These are phyloP conservation scores for Hypoxylon trugodes DNA, from an alignment of 495 filamentous ascomycete species.

Conservation along the genomic window DNA sequence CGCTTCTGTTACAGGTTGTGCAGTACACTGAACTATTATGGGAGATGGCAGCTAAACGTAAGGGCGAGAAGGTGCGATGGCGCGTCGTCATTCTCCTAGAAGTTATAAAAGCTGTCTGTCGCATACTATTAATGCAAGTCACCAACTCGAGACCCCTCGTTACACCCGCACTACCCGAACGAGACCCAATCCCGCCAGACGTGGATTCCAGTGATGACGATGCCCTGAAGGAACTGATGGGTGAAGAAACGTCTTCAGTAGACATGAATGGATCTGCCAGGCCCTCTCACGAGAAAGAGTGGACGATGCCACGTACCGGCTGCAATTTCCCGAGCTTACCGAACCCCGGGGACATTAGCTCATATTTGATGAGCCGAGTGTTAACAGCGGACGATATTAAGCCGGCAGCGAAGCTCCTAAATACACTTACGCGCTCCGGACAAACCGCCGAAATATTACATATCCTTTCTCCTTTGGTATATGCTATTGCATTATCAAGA, in stretches of 20 bases:
- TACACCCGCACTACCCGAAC: conserved; percentile 83
- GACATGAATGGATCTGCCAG: conserved; percentile 33
- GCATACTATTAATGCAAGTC: conserved; percentile 80
- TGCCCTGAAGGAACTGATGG: conserved; percentile 43
- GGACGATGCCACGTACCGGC: conserved; percentile 96
- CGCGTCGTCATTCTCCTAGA: conserved; percentile 89
- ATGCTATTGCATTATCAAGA: conserved; percentile 83
- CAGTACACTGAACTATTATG: conserved; percentile 91
- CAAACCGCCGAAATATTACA: conserved; percentile 88
- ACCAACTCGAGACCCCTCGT: conserved; percentile 87
- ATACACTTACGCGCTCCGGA: conserved; percentile 73
- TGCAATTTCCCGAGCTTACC: conserved; percentile 83
- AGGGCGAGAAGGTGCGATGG: conserved; percentile 86
- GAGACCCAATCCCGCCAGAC: conserved; percentile 73
- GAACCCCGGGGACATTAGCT: conserved; percentile 77
- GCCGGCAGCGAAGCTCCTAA: conserved; percentile 81
- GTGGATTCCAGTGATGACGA: conserved; percentile 54
- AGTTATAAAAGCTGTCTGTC: conserved; percentile 84
- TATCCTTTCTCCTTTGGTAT: conserved; percentile 87
- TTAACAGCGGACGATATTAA: conserved; percentile 97
- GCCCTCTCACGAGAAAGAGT: conserved; percentile 61
- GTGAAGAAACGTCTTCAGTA: conserved; percentile 30
- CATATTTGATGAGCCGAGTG: conserved; percentile 88
- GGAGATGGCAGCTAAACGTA: conserved; percentile 83
- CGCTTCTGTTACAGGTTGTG: conserved; percentile 83